Evolutionary conservation across 2,329 filamentous ascomycete species (phyloP).

Genomic region (Cryphonectria nitschkei): DNA sequence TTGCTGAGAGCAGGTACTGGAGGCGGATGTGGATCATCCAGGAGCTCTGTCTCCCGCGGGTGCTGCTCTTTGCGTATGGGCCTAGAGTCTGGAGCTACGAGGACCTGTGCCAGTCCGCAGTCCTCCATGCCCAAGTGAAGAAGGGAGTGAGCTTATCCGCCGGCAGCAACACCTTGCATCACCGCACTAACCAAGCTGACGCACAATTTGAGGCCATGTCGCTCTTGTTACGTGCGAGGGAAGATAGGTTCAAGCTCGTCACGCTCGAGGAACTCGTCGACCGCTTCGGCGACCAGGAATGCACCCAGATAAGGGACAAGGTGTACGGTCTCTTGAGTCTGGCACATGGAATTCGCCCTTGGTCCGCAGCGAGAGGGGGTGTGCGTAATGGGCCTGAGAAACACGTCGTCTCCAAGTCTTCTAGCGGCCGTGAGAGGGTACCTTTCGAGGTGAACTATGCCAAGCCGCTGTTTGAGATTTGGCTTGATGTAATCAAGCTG

Average conservation of each 20-base stretch:
- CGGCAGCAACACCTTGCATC: not conserved
- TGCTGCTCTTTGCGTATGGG: not conserved
- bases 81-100: not conserved
- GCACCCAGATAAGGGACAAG: not conserved
- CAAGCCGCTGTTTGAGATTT: not conserved
- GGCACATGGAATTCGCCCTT: not conserved
- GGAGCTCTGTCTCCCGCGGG: constrained; percentile 3
- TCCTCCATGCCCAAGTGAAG: not conserved
- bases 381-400: not conserved
- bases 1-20: constrained; percentile 4
- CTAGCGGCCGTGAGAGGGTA: not conserved
- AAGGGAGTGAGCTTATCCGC: not conserved
- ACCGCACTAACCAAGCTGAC: not conserved
- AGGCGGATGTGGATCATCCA: not conserved
- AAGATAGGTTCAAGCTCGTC: not conserved
- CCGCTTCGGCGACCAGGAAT: not conserved
- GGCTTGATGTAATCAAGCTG: not conserved
- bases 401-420: not conserved
- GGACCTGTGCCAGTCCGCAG: not conserved
- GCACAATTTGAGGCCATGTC: not conserved
- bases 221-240: not conserved
- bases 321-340: not conserved
- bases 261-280: not conserved
- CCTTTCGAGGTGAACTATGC: not conserved
- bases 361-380: not conserved